A percentile compares a stretch with the other conserved stretches of the same genome.
Conservation (phyloP, 2,329 filamentous ascomycete species). For the Dichotomopilus funicola region DNA sequence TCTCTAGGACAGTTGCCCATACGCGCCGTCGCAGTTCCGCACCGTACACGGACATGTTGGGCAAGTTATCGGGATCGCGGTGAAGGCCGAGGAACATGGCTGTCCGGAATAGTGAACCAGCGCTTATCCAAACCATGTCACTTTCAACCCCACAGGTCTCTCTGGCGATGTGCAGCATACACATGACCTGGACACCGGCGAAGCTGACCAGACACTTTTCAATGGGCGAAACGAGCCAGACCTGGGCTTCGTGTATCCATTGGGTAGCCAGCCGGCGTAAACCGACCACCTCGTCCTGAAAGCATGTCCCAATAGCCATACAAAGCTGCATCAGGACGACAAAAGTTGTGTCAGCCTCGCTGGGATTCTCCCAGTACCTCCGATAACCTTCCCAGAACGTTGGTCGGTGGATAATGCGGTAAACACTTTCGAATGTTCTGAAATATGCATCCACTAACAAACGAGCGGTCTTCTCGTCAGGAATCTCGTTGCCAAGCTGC, state of each 20-base stretch:
- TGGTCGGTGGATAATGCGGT: constrained; percentile 52
- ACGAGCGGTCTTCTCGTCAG: constrained; percentile 39
- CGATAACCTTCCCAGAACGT: constrained; percentile 50
- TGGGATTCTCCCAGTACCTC: constrained; percentile 40
- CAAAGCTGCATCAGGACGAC: constrained; percentile 48
- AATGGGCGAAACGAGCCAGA: constrained; percentile 42
- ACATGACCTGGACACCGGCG: constrained; percentile 44
- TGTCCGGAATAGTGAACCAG: constrained; percentile 44
- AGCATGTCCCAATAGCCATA: constrained; percentile 44
- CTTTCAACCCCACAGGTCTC: constrained; percentile 41
- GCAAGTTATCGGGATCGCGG: constrained; percentile 46
- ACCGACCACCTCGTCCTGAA: constrained; percentile 41
- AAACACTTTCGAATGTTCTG: constrained; percentile 43
- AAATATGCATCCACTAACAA: constrained; percentile 45
- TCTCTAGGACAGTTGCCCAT: constrained; percentile 51
- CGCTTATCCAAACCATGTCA: constrained; percentile 47
- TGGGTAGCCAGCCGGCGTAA: constrained; percentile 38
- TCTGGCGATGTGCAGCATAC: constrained; percentile 45
- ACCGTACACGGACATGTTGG: constrained; percentile 40
- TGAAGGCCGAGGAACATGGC: constrained; percentile 55
- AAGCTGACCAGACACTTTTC: constrained; percentile 46
- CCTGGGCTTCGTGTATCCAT: constrained; percentile 48
- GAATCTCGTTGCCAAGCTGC: constrained; percentile 39
- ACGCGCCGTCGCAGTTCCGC: constrained; percentile 50
- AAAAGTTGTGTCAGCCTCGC: constrained; percentile 37